Conservation (phyloP, 306 rosid genomes). For the Trifolium repens region DNA sequence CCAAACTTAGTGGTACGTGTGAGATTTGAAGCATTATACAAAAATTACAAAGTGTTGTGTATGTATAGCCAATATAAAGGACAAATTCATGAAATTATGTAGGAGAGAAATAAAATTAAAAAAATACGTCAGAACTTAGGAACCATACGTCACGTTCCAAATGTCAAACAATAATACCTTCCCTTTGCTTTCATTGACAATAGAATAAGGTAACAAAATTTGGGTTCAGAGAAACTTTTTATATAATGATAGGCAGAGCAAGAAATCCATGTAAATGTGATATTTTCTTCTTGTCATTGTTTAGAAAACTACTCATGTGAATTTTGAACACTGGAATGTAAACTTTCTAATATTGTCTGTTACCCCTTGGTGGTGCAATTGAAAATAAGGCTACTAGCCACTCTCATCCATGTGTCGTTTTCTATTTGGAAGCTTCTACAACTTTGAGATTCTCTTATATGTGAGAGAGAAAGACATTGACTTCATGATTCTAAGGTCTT, state of each 20-base stretch:
- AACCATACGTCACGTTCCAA: slow-evolving; percentile 53
- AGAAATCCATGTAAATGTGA: slow-evolving; percentile 59
- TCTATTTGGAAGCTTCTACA: slow-evolving; percentile 71
- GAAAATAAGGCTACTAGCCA: slow-evolving; percentile 49
- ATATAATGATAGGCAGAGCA: slow-evolving; percentile 39
- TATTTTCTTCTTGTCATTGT: slow-evolving; percentile 61
- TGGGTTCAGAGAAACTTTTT: slow-evolving; percentile 56
- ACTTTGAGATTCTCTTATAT: slow-evolving; percentile 56
- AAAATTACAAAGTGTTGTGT: slow-evolving; percentile 17
- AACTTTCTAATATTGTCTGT: slow-evolving; percentile 52
- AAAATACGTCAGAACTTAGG: not conserved
- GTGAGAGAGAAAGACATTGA: slow-evolving; percentile 23
- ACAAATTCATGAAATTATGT: slow-evolving; percentile 35
- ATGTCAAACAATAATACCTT: slow-evolving; percentile 42
- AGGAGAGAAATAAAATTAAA: not conserved
- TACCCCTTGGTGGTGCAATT: slow-evolving; percentile 68
- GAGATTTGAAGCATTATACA: slow-evolving; percentile 27
- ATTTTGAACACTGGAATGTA: slow-evolving; percentile 59
- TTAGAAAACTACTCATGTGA: slow-evolving; percentile 36
- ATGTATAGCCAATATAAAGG: slow-evolving; percentile 39
- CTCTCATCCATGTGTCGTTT: slow-evolving; percentile 58
- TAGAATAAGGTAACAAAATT: slow-evolving; percentile 41
- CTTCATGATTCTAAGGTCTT: slow-evolving; percentile 23
- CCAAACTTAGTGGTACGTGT: slow-evolving; percentile 33
- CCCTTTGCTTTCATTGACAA: slow-evolving; percentile 41